Evolutionary conservation across 2,329 filamentous ascomycete genomes (phyloP), one percentile per base, ranked within the genome.

Genomic region (Grosmannia serpens): DNA sequence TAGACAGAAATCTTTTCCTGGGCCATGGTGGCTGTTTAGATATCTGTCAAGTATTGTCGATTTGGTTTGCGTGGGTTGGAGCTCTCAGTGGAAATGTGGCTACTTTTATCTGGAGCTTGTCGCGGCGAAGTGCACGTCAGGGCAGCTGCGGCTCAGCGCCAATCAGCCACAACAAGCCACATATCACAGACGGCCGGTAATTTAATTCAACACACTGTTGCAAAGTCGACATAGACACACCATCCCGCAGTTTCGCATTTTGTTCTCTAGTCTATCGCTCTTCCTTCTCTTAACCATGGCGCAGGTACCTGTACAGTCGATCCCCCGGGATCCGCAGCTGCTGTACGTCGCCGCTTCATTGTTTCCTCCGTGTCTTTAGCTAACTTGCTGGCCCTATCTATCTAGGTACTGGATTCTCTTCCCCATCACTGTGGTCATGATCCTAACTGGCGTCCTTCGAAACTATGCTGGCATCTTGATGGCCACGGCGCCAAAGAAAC

Each of bases 401-500:
- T 7, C 58, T 68, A 99, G 94, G 77, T 97, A 96, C 80, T 99
- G 94, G 94, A 99, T 99, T 74, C 81, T 99, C 61, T 86, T 96
- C 63, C 94, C 94, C 62, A 99, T 99, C 72, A 96, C 92, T 53
- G 81, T 96, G 67, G 94, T 99, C 70, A 99, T 99, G 95, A 86
- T 99, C 64, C 76, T 99, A 63, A 99, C 94, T 20, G 94, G 94
- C 68, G 85, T 99, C 59, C 85, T 99, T 59, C 91, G 94, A 65
- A 94, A 99, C 77, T 99, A 97, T 73, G 91, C 90, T 57, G 90
- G 89, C 60, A 87, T 95, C n/a, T 82, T 99, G 60, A 89, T 99
- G 75, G 85, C 90, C 67, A 83, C 83, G 1, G 77, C 88, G 7
- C 91, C 94, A 20, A 97, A 97, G 76, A 88, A 87, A 69, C 82